A percentile compares a stretch with the other conserved stretches of the same genome.
These are phyloP conservation scores for Talaromyces funiculosus DNA, from an alignment of 2,329 filamentous ascomycete species.

Conservation along the genomic window DNA sequence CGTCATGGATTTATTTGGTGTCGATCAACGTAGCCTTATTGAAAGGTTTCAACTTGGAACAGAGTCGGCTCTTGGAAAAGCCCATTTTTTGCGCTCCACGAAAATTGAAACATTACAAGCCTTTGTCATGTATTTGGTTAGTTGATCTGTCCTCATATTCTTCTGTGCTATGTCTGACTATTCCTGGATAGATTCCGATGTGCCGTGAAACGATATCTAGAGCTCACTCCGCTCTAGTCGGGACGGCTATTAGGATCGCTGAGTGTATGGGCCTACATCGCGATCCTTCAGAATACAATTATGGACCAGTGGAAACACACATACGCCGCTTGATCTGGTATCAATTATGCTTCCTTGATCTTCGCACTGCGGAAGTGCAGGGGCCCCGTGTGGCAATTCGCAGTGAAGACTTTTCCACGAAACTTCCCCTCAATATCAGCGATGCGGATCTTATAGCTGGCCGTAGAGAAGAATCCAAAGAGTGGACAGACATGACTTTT, in stretches of 20 bases:
- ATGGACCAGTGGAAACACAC: slow-evolving; percentile 64
- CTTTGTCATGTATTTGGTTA: slow-evolving; percentile 69
- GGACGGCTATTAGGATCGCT: slow-evolving; percentile 65
- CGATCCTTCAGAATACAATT: slow-evolving; percentile 61
- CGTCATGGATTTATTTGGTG: slow-evolving; percentile 50
- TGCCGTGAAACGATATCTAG: slow-evolving; percentile 67
- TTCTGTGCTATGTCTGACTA: background rate
- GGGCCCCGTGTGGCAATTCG: slow-evolving; percentile 66
- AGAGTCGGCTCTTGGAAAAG: slow-evolving; percentile 61
- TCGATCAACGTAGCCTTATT: slow-evolving; percentile 53
- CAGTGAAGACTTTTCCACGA: slow-evolving; percentile 69
- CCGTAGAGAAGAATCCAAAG: slow-evolving; percentile 29
- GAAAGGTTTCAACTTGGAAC: slow-evolving; percentile 60
- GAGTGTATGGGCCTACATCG: slow-evolving; percentile 73
- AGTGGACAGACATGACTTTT: slow-evolving; percentile 65
- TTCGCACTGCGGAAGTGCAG: slow-evolving; percentile 68
- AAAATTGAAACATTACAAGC: slow-evolving; percentile 71
- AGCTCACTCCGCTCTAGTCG: slow-evolving; percentile 66
- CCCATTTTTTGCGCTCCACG: slow-evolving; percentile 65
- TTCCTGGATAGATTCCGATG: slow-evolving; percentile 54
- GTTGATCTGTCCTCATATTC: background rate
- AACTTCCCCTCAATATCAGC: slow-evolving; percentile 64
- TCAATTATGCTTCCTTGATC: slow-evolving; percentile 70
- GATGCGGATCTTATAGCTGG: slow-evolving; percentile 54
- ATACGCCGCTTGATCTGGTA: slow-evolving; percentile 69